Percentiles rank a stretch among this genome's conserved stretches.
Conservation (phyloP, 129 eudicot genomes). For the Flaveria trinervia region DNA sequence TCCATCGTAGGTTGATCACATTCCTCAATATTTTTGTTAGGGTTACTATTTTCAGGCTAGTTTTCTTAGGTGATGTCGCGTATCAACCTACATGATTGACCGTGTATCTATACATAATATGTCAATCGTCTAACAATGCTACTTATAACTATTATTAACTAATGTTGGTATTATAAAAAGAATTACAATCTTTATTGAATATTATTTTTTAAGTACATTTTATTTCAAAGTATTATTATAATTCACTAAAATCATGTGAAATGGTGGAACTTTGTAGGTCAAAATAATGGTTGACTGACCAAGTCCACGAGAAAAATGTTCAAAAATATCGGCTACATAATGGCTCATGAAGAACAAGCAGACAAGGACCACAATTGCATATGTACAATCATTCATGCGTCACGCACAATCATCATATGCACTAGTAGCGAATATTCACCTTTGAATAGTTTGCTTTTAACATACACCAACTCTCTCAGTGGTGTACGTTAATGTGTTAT, state of each 20-base stretch:
- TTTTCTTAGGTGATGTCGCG: background rate
- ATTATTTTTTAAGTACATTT: background rate
- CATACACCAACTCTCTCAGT: background rate
- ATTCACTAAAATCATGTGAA: background rate
- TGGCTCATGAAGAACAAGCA: constrained; percentile 4
- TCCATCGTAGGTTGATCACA: background rate
- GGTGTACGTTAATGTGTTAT: background rate
- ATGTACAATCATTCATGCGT: constrained; percentile 9
- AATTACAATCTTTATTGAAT: background rate
- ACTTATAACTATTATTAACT: background rate
- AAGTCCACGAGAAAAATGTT: constrained; percentile 27
- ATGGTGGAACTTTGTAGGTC: background rate
- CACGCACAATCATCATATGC: background rate
- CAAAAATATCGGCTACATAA: constrained; percentile 30
- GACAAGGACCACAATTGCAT: background rate
- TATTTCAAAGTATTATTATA: background rate
- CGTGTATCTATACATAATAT: background rate
- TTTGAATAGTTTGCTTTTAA: background rate
- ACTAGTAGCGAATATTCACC: background rate
- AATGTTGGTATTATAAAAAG: background rate
- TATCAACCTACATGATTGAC: background rate
- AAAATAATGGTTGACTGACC: constrained; percentile 15
- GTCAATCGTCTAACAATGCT: background rate
- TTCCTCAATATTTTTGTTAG: background rate
- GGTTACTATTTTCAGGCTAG: background rate